Percentiles rank a stretch among this genome's conserved stretches.
Evolutionary conservation across 495 filamentous ascomycete genomes (phyloP).

Genomic region (Daldinia caldariorum): DNA sequence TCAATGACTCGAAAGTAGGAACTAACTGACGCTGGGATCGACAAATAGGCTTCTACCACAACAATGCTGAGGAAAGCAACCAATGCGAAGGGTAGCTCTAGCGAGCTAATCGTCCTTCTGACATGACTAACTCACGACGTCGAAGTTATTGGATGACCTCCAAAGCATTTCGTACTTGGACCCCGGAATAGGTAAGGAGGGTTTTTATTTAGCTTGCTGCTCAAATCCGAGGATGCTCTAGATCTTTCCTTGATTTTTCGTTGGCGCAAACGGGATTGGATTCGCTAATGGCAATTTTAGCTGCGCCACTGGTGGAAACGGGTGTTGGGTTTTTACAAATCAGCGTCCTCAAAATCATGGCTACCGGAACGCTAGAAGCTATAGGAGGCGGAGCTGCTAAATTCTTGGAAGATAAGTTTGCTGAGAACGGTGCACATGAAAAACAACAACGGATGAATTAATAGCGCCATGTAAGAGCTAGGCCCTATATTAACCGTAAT

Average conservation of each 20-base stretch:
- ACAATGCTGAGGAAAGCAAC: background rate
- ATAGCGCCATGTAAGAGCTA: background rate
- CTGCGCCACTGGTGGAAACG: background rate
- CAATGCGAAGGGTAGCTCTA: background rate
- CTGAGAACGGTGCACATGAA: background rate
- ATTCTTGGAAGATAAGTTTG: background rate
- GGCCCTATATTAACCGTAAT: background rate
- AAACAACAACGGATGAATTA: background rate
- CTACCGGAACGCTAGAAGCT: background rate
- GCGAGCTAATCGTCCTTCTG: background rate
- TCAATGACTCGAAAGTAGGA: background rate
- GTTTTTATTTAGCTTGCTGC: background rate
- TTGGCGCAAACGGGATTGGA: background rate
- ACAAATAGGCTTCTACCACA: conserved; percentile 10
- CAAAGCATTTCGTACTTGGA: background rate
- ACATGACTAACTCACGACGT: background rate
- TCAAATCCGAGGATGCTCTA: background rate
- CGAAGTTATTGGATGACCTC: background rate
- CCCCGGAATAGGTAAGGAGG: background rate
- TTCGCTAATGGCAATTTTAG: conserved; percentile 8
- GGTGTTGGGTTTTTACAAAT: background rate
- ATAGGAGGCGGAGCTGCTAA: background rate
- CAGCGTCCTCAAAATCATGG: conserved; percentile 2
- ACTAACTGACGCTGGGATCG: background rate
- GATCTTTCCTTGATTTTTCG: background rate